phyloP scores from a whole-genome alignment of 1,139 yeast genomes.

The Diutina catenulata region DNA sequence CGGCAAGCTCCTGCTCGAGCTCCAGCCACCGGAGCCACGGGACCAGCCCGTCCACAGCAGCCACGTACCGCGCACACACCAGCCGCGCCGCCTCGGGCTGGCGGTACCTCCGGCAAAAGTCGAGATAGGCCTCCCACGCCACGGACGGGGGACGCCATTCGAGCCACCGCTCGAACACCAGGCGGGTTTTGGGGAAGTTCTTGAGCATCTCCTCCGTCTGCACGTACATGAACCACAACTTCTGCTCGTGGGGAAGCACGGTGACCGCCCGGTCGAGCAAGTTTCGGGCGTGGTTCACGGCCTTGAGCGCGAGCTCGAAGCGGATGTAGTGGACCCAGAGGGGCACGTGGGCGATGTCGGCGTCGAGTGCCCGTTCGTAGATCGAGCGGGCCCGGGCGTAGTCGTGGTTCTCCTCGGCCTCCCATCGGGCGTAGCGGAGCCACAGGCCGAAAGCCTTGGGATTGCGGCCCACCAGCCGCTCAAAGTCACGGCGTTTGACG shows the following conservation, averaged over 20 bases:
- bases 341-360: constrained; percentile 63
- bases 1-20: constrained; percentile 16
- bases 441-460: constrained; percentile 77
- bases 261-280: constrained; percentile 69
- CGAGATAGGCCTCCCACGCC: constrained; percentile 70
- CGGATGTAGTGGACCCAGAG: constrained; percentile 82
- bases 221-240: constrained; percentile 76
- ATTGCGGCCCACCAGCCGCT: constrained; percentile 74
- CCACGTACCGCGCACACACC: constrained; percentile 45
- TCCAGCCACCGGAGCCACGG: constrained; percentile 50
- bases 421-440: constrained; percentile 89
- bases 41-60: constrained; percentile 36
- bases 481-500: constrained; percentile 70
- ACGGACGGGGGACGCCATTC: constrained; percentile 53
- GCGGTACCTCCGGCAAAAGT: constrained; percentile 58
- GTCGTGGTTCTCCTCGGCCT: constrained; percentile 64
- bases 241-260: constrained; percentile 65
- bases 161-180: constrained; percentile 71
- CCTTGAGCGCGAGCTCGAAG: constrained; percentile 58
- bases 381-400: constrained; percentile 66
- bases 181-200: constrained; percentile 50
- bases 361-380: constrained; percentile 78
- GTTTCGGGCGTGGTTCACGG: constrained; percentile 83
- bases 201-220: constrained; percentile 74
- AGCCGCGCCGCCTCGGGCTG: constrained; percentile 48